A percentile compares a stretch with the other conserved stretches of the same genome.
These are phyloP conservation scores for Verticillium alfalfae DNA, from an alignment of 2,329 filamentous ascomycete species.

Conservation along the genomic window DNA sequence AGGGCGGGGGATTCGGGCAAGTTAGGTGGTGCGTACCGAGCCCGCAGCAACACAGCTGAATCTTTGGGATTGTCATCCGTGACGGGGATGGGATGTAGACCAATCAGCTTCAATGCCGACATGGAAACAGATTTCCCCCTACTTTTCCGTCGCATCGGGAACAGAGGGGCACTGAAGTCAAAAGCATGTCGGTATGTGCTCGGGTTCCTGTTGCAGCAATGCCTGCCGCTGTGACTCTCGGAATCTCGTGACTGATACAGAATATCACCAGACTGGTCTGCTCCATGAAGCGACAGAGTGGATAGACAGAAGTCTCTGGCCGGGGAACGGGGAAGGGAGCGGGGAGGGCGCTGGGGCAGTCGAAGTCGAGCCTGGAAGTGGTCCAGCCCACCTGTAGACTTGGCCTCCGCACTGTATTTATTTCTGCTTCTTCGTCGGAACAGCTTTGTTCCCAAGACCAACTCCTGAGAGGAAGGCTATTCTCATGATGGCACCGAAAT, in stretches of 20 bases:
- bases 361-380: not conserved
- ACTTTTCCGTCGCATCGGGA: not conserved
- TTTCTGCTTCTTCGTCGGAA: conserved; percentile 10
- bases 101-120: conserved; percentile 1
- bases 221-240: not conserved
- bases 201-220: conserved; percentile 4
- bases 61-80: conserved; percentile 1
- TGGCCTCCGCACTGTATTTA: not conserved
- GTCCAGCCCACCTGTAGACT: not conserved
- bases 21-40: not conserved
- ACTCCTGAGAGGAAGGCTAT: conserved; percentile 54
- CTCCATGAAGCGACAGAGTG: not conserved
- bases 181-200: conserved; percentile 7
- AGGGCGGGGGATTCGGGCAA: not conserved
- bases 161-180: not conserved
- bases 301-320: not conserved
- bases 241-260: not conserved
- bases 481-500: conserved; percentile 56
- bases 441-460: conserved; percentile 32
- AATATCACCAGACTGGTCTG: not conserved
- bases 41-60: conserved; percentile 5
- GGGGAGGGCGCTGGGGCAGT: not conserved
- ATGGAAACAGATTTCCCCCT: too few relatives aligned
- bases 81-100: conserved; percentile 2
- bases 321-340: not conserved